Evolutionary conservation across 805 yeast species (phyloP), one percentile per base, ranked within the genome.

Genomic region (Vanderwaltozyma verrucispora): DNA sequence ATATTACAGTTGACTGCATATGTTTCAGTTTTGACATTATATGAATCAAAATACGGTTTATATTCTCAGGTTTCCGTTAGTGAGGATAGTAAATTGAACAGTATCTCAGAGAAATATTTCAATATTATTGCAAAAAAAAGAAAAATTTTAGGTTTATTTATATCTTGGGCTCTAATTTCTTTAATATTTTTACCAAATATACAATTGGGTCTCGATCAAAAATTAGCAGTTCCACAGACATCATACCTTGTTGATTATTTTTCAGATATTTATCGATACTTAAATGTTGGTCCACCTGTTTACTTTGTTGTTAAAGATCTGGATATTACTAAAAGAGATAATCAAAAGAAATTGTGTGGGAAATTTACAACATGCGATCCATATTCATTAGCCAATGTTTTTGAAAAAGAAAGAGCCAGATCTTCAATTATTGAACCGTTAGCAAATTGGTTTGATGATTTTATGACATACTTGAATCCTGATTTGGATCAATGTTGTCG

Each of bases 391-490:
- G 76, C 81, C 1, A 92, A 87, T 50, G 68, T 88, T 7, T 56
- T 89, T 30, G 95, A 87, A 48, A 88, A 86, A 55, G 98, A 89
- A 53, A 71, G 81, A 39, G 75, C 76, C 43, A 65, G 95, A 26
- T 67, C 79, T 0, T 78, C 81, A 3, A 69, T 89, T 25, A 70
- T 74, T 1, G 92, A 85, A 32, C 95, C 97, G 0, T 73, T 85
- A 2, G 79, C 96, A 1, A 81, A 82, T 47, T 89, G 97, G 97
- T 64, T 88, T 35, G 98, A 89, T 60, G 96, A 92, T 54, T 89
- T 75, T 51, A 67, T 89, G 43, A 70, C 78, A 27, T 89, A 89
- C 81, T 63, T 88, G 42, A 87, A 87, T 51, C 98, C 98, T 0
- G 73, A 74, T 30, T 66, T 88, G 33, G 89, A 80, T 45, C 82